Percentiles rank a stretch among this genome's conserved stretches.
Conservation (phyloP, 108 stramenopile species). For the Discostella pseudostelligera region DNA sequence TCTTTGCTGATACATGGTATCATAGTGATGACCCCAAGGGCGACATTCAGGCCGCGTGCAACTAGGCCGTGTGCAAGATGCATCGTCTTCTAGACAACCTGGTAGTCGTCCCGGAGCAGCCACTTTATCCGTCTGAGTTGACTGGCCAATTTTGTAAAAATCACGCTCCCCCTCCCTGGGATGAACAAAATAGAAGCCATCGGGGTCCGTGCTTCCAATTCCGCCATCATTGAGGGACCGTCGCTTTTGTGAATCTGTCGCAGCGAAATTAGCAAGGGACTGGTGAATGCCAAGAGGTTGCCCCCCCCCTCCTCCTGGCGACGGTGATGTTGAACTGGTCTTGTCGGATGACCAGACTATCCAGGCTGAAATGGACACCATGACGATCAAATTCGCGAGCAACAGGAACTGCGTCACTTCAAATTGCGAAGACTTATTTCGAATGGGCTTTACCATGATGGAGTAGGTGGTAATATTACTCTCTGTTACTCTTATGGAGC, state of each 20-base stretch:
- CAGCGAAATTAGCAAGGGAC: not conserved
- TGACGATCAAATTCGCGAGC: conserved; percentile 1
- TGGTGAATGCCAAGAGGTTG: not conserved
- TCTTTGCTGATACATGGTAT: conserved; percentile 59
- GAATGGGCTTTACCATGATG: not conserved
- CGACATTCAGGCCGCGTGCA: conserved; percentile 32
- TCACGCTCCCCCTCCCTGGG: conserved; percentile 23
- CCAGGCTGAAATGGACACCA: not conserved
- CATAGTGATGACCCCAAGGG: conserved; percentile 57
- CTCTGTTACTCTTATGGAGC: too few species aligned
- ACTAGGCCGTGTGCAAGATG: conserved; percentile 21
- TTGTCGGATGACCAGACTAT: not conserved
- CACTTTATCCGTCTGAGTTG: conserved; percentile 23
- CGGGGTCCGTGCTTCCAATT: conserved; percentile 13
- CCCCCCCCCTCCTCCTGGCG: not conserved
- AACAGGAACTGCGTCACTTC: not conserved
- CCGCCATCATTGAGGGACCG: not conserved
- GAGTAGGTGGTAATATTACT: not conserved
- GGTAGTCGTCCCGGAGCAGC: not conserved
- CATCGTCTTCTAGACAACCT: conserved; percentile 15
- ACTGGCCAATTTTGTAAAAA: conserved; percentile 21
- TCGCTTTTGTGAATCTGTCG: not conserved
- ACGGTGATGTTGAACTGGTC: not conserved
- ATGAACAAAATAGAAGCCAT: conserved; percentile 24
- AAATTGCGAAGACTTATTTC: not conserved